phyloP scores from a whole-genome alignment of 2,329 filamentous ascomycete genomes.

The Fusarium devonianum region DNA sequence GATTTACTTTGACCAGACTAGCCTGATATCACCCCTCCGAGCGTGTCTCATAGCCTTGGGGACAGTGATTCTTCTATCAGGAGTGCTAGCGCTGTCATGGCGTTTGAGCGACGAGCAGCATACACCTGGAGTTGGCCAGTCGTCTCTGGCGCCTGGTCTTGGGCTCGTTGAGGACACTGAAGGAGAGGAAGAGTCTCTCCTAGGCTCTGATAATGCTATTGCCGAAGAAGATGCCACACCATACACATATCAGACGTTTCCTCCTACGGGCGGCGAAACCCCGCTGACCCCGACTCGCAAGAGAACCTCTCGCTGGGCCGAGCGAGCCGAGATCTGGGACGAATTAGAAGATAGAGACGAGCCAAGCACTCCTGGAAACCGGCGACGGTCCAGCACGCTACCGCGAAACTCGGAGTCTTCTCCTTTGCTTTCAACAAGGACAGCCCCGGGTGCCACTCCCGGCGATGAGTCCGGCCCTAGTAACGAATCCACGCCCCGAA shows the following conservation, averaged over 20 bases:
- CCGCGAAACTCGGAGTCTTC: conserved; percentile 52
- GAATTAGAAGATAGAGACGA: conserved; percentile 79
- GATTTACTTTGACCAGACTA: conserved; percentile 93
- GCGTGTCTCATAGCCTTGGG: conserved; percentile 86
- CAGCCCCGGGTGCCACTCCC: conserved; percentile 43
- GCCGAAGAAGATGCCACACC: conserved; percentile 52
- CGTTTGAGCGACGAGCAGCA: conserved; percentile 81
- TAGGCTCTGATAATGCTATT: conserved; percentile 55
- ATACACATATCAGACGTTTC: conserved; percentile 58
- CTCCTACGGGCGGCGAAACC: conserved; percentile 48
- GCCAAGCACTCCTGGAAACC: conserved; percentile 49
- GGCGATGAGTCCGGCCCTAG: conserved; percentile 42
- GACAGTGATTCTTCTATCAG: conserved; percentile 82
- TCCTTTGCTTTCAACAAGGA: conserved; percentile 48
- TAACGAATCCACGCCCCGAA: conserved; percentile 43
- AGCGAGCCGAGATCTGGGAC: conserved; percentile 84
- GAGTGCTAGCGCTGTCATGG: conserved; percentile 93
- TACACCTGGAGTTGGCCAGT: conserved; percentile 66
- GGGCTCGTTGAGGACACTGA: conserved; percentile 77
- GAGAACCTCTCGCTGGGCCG: conserved; percentile 64
- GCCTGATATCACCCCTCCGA: conserved; percentile 76
- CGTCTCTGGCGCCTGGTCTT: conserved; percentile 80
- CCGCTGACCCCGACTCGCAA: conserved; percentile 53
- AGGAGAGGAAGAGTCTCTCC: conserved; percentile 64
- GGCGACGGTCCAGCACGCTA: conserved; percentile 58